These are phyloP conservation scores for Lactifluus hygrophoroides DNA, from an alignment of 768 basidiomycete genomes.

Conservation along the genomic window DNA sequence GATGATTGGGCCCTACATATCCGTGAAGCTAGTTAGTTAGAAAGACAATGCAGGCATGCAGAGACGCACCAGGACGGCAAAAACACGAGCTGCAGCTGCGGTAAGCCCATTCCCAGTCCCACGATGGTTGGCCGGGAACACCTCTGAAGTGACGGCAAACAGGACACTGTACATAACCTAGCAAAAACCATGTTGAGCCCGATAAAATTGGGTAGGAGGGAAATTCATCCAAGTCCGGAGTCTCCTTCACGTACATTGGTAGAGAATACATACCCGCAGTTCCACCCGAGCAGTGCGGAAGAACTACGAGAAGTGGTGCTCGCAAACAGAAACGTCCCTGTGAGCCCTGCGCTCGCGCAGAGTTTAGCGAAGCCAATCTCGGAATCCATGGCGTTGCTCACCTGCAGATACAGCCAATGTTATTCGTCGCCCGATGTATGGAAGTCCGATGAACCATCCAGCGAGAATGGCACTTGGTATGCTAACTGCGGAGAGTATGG, in stretches of 20 bases:
- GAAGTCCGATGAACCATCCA: slow-evolving; percentile 61
- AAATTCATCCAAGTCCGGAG: too few relatives aligned
- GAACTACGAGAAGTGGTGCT: slow-evolving; percentile 68
- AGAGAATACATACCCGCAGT: slow-evolving; percentile 65
- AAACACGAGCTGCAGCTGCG: slow-evolving; percentile 51
- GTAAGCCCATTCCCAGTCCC: slow-evolving; percentile 65
- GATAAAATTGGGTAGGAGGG: too few relatives aligned
- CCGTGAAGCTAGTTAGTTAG: not conserved
- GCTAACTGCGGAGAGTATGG: slow-evolving; percentile 58
- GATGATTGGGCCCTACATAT: slow-evolving; percentile 56
- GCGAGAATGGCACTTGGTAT: slow-evolving; percentile 67
- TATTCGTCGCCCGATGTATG: slow-evolving; percentile 54
- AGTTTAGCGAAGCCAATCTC: slow-evolving; percentile 34
- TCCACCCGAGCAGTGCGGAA: slow-evolving; percentile 66
- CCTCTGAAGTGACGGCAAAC: slow-evolving; percentile 63
- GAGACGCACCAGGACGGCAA: slow-evolving; percentile 53
- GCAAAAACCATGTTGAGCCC: not conserved
- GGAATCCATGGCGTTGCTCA: slow-evolving; percentile 30
- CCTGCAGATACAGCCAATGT: slow-evolving; percentile 57
- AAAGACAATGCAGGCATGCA: not conserved
- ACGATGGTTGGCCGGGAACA: slow-evolving; percentile 63
- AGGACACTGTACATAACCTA: slow-evolving; percentile 72
- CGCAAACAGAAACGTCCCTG: slow-evolving; percentile 66
- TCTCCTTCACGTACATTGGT: too few relatives aligned
- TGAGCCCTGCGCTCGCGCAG: slow-evolving; percentile 48